Evolutionary conservation across 352 stramenopile genomes (phyloP).

Genomic region (Phytophthora pluvialis): DNA sequence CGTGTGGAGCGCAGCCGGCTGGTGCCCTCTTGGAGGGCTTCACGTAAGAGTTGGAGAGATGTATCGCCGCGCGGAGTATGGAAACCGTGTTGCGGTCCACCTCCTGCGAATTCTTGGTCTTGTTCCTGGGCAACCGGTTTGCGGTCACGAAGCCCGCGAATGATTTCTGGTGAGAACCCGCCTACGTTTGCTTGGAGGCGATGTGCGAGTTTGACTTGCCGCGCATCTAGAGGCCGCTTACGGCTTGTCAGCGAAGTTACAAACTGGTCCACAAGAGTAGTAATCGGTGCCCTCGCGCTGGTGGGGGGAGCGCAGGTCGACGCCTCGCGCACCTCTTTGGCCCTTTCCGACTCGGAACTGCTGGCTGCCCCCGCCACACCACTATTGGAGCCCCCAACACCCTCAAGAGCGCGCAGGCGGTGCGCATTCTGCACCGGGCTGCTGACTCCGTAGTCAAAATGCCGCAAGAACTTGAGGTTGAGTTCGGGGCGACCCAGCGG

Average conservation of each 20-base stretch:
- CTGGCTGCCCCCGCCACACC: neutral
- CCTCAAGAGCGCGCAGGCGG: slow-evolving; percentile 33
- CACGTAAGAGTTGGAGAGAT: slow-evolving; percentile 57
- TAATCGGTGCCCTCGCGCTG: slow-evolving; percentile 1
- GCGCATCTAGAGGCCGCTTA: slow-evolving; percentile 51
- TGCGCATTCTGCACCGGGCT: slow-evolving; percentile 45
- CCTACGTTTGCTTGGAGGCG: slow-evolving; percentile 53
- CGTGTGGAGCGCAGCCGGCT: slow-evolving; percentile 51
- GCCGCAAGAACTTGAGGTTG: slow-evolving; percentile 69
- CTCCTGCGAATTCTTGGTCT: neutral
- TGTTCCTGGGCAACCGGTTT: slow-evolving; percentile 9
- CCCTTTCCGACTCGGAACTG: slow-evolving; percentile 21
- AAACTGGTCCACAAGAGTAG: slow-evolving; percentile 31
- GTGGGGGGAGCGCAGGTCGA: slow-evolving; percentile 1
- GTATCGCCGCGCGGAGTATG: slow-evolving; percentile 25
- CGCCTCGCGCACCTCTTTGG: slow-evolving; percentile 20
- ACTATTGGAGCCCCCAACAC: neutral
- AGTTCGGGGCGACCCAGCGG: slow-evolving; percentile 73
- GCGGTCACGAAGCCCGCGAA: slow-evolving; percentile 33
- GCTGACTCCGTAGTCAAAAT: slow-evolving; percentile 44
- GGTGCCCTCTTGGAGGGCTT: slow-evolving; percentile 60
- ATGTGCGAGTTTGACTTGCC: slow-evolving; percentile 57
- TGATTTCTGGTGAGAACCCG: slow-evolving; percentile 59
- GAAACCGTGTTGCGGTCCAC: slow-evolving; percentile 16
- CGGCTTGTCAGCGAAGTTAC: slow-evolving; percentile 27